phyloP scores from a whole-genome alignment of 108 stramenopile genomes.

The Chaetoceros tenuissimus region DNA sequence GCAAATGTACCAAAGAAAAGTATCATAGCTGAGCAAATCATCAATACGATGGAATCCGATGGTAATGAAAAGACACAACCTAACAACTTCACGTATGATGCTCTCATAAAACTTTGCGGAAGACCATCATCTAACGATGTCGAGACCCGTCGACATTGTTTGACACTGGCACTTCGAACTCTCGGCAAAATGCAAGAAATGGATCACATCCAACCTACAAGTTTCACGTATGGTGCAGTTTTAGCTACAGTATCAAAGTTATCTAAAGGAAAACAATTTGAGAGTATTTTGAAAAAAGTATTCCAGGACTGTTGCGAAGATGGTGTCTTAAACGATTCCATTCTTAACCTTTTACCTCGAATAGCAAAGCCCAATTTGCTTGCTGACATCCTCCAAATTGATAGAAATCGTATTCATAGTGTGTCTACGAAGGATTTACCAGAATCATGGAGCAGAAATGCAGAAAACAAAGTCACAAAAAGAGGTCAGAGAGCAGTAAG shows the following conservation, averaged over 20 bases:
- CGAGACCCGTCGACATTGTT: not conserved
- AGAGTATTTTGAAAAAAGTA: not conserved
- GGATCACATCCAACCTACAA: not conserved
- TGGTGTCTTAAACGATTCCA: not conserved
- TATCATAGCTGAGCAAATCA: not conserved
- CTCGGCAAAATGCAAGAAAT: not conserved
- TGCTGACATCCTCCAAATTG: no score
- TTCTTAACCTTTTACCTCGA: no score
- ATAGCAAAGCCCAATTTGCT: no score
- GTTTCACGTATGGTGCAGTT: not conserved
- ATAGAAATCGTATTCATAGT: no score
- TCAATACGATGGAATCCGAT: not conserved
- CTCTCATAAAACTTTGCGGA: not conserved
- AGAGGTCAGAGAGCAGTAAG: not conserved
- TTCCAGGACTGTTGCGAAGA: not conserved
- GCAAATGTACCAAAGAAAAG: not conserved
- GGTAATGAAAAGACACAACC: not conserved
- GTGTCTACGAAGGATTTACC: conserved; percentile 7
- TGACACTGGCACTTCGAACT: not conserved
- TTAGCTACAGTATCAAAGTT: not conserved
- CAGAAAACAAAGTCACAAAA: not conserved
- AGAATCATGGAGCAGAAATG: conserved; percentile 5
- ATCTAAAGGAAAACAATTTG: not conserved
- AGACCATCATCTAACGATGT: not conserved
- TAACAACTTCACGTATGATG: not conserved